phyloP scores from a whole-genome alignment of 305 asterid species.

The Ajuga reptans region DNA sequence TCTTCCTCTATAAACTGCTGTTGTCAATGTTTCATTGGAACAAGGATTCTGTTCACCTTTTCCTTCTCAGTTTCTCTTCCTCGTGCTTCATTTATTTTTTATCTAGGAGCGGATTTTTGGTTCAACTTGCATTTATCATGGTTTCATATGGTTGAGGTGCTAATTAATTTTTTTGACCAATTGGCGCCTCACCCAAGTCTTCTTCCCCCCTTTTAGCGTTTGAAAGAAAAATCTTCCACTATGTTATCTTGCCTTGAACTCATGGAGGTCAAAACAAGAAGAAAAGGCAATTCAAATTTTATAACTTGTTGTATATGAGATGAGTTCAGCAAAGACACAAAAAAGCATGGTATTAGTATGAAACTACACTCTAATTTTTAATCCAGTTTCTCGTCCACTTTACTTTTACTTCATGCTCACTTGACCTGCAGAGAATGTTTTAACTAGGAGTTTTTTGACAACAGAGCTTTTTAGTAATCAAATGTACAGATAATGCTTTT shows the following conservation, averaged over 20 bases:
- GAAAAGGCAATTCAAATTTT: background rate
- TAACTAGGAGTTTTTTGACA: background rate
- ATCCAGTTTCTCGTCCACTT: conserved; percentile 6
- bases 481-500: background rate
- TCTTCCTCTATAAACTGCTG: background rate
- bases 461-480: background rate
- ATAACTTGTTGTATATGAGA: background rate
- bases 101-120: background rate
- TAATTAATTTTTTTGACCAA: background rate
- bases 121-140: conserved; percentile 15
- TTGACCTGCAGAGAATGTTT: background rate
- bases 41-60: background rate
- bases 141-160: conserved; percentile 8
- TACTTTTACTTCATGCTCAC: background rate
- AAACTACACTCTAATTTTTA: background rate
- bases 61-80: conserved; percentile 4
- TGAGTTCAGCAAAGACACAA: background rate
- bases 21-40: background rate
- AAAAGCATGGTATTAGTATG: background rate
- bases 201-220: background rate
- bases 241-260: background rate
- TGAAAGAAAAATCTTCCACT: background rate
- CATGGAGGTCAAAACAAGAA: background rate
- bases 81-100: background rate
- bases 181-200: background rate